phyloP scores from a whole-genome alignment of 768 basidiomycete genomes.

The Tricholoma bakamatsutake region DNA sequence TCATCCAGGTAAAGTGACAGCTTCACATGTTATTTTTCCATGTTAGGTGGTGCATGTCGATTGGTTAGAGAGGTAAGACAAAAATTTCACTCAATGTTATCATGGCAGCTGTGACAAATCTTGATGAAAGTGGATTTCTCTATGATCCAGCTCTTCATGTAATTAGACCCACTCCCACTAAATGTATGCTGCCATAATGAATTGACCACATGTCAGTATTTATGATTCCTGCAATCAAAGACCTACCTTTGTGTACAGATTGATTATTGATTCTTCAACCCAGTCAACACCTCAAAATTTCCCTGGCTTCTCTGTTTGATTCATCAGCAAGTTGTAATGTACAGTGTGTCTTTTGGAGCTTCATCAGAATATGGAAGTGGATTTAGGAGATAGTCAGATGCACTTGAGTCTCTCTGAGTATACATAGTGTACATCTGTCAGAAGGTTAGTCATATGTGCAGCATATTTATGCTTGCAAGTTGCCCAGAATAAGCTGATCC shows the following conservation, averaged over 20 bases:
- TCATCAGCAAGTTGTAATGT: constrained; percentile 23
- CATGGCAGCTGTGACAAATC: constrained; percentile 19
- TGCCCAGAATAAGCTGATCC: constrained; percentile 7
- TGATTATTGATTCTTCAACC: constrained; percentile 31
- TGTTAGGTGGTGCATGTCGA: constrained; percentile 20
- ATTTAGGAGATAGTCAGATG: neutral
- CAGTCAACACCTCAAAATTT: constrained; percentile 31
- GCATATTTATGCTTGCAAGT: constrained; percentile 13
- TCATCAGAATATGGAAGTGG: neutral
- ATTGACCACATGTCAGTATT: no score
- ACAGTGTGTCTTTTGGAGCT: constrained; percentile 12
- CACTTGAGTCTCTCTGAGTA: constrained; percentile 3
- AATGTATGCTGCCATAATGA: constrained; percentile 19
- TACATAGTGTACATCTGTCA: constrained; percentile 4
- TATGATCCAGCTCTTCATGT: constrained; percentile 22
- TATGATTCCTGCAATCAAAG: no score
- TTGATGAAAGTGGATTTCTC: constrained; percentile 27
- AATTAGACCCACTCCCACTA: constrained; percentile 27
- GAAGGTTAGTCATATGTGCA: constrained; percentile 2
- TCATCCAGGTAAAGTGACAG: constrained; percentile 9
- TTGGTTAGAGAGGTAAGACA: constrained; percentile 16
- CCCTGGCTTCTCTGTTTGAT: constrained; percentile 26
- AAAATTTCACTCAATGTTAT: constrained; percentile 19
- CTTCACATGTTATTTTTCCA: constrained; percentile 16
- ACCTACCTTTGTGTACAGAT: constrained; percentile 34